phyloP scores from a whole-genome alignment of 1,284 basidiomycete species.

The Boletellus deceptivus region DNA sequence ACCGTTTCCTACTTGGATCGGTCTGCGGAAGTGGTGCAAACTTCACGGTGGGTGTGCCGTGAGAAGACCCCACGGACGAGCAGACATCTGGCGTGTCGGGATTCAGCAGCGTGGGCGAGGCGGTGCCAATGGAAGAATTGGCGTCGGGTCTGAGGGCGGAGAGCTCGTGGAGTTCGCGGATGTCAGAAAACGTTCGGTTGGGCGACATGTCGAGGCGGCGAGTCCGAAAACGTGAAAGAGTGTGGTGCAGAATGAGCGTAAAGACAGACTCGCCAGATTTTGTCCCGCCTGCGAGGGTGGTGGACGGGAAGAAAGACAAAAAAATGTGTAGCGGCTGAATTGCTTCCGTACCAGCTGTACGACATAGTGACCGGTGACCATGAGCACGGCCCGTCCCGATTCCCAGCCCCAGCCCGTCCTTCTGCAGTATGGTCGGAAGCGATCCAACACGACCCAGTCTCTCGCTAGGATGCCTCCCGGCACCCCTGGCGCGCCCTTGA shows the following conservation, averaged over 20 bases:
- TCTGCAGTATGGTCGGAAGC: slow-evolving; percentile 55
- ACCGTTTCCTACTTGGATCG: slow-evolving; percentile 53
- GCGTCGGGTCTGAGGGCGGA: slow-evolving; percentile 13
- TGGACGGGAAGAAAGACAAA: not conserved
- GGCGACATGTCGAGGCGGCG: slow-evolving; percentile 15
- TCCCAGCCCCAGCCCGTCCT: slow-evolving; percentile 45
- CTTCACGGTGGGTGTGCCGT: slow-evolving; percentile 40
- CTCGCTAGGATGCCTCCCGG: slow-evolving; percentile 43
- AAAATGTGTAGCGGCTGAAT: not conserved
- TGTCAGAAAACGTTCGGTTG: slow-evolving; percentile 7
- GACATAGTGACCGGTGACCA: slow-evolving; percentile 23
- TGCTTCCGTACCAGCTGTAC: not conserved
- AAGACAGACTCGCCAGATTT: not conserved
- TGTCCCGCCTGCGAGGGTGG: slow-evolving; percentile 16
- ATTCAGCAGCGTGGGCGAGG: slow-evolving; percentile 13
- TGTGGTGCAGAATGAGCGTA: slow-evolving; percentile 28
- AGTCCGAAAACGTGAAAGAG: slow-evolving; percentile 15
- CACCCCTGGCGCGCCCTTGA: slow-evolving; percentile 40
- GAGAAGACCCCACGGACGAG: slow-evolving; percentile 17
- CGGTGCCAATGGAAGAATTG: slow-evolving; percentile 16
- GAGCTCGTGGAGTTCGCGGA: slow-evolving; percentile 12
- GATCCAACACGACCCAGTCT: slow-evolving; percentile 73
- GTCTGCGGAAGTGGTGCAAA: slow-evolving; percentile 66
- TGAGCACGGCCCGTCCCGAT: slow-evolving; percentile 60
- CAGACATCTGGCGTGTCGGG: slow-evolving; percentile 14